Conservation (phyloP, 345 rosid species). For the Citrus sp. region DNA sequence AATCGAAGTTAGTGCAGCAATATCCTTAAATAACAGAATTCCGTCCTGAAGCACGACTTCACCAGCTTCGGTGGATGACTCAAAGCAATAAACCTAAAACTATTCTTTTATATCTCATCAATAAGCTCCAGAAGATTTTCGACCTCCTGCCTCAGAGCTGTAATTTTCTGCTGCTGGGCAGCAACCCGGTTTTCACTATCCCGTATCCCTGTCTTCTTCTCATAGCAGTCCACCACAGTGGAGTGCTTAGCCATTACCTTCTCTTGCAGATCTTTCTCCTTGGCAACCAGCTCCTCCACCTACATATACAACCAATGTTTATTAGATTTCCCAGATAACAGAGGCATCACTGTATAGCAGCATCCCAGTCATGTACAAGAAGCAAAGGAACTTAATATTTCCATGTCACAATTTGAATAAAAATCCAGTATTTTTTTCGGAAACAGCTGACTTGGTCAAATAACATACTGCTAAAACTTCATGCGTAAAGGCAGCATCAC, state of each 20-base stretch:
- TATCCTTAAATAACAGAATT: neutral
- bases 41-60: neutral
- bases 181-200: conserved; percentile 79
- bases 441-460: neutral
- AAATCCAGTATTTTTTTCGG: neutral
- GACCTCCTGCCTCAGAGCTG: conserved; percentile 72
- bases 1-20: neutral
- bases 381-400: neutral
- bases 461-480: neutral
- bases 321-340: neutral
- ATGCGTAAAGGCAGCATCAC: neutral
- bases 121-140: conserved; percentile 79
- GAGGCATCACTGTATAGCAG: neutral
- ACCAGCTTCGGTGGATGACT: neutral
- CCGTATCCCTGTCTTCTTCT: conserved; percentile 61
- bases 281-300: conserved; percentile 82
- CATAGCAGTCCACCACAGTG: conserved; percentile 65
- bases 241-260: conserved; percentile 58
- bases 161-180: conserved; percentile 62
- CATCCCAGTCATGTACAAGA: neutral
- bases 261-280: conserved; percentile 88
- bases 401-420: neutral
- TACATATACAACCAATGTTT: conserved; percentile 15
- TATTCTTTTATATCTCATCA: conserved; percentile 51
- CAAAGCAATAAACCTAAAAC: neutral